Evolutionary conservation across 257 asterid genomes (phyloP).

Genomic region (Fraxinus cuspidata): DNA sequence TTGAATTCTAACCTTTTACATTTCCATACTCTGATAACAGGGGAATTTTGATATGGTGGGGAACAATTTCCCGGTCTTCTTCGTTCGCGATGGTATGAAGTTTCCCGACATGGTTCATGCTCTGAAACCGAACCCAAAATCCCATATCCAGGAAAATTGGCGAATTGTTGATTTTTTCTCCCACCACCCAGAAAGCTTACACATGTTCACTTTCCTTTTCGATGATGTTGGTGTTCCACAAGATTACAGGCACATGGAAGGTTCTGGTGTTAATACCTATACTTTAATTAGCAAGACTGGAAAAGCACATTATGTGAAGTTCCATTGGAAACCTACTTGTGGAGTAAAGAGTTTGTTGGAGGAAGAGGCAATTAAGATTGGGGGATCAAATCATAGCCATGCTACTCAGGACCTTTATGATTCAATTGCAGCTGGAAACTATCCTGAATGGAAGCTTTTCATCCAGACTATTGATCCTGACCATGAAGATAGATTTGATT

Average conservation of each 20-base stretch:
- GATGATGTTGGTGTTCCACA: conserved; percentile 92
- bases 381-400: conserved; percentile 93
- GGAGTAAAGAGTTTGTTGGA: conserved; percentile 84
- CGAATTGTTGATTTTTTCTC: conserved; percentile 93
- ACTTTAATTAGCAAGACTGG: conserved; percentile 86
- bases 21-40: conserved; percentile 31
- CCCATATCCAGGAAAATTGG: conserved; percentile 97
- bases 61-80: conserved; percentile 93
- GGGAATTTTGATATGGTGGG: conserved; percentile 97
- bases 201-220: conserved; percentile 79
- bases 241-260: conserved; percentile 97
- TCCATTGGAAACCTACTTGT: conserved; percentile 99
- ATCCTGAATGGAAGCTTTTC: conserved; percentile 96
- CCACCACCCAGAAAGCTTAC: conserved; percentile 89
- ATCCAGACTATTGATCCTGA: conserved; percentile 88
- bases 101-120: conserved; percentile 94
- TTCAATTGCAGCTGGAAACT: conserved; percentile 85
- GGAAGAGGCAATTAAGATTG: conserved; percentile 81
- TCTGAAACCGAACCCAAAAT: conserved; percentile 86
- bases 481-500: conserved; percentile 80
- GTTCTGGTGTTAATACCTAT: conserved; percentile 88
- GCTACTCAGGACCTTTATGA: conserved; percentile 95
- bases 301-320: conserved; percentile 83
- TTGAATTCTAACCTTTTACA: not conserved
- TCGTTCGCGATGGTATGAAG: conserved; percentile 88